Evolutionary conservation across 75 land plant species (phyloP).

Genomic region (Cunninghamia lanceolata): DNA sequence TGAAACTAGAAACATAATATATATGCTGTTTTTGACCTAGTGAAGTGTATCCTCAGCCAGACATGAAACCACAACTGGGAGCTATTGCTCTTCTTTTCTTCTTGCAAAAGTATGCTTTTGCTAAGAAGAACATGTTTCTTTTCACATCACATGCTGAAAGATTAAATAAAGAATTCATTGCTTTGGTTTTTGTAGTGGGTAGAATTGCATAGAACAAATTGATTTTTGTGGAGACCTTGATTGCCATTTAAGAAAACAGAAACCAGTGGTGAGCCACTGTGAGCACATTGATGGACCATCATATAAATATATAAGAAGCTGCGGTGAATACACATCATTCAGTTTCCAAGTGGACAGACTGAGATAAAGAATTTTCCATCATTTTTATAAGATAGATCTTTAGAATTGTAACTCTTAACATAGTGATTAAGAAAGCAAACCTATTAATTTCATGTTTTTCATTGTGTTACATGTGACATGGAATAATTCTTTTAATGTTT

Average conservation of each 20-base stretch:
- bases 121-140: background rate
- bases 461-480: background rate
- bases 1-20: background rate
- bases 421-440: background rate
- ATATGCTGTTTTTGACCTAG: slow-evolving; percentile 6
- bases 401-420: background rate
- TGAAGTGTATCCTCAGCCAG: background rate
- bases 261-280: background rate
- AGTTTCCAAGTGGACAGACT: background rate
- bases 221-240: background rate
- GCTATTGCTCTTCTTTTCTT: background rate
- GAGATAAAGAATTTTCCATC: background rate
- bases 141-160: background rate
- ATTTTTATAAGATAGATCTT: background rate
- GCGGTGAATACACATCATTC: background rate
- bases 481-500: background rate
- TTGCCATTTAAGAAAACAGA: background rate
- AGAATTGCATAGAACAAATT: background rate
- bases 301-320: background rate
- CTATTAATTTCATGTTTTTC: background rate
- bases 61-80: background rate
- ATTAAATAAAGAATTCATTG: background rate
- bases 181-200: background rate
- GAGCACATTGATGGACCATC: background rate
- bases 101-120: slow-evolving; percentile 9